A percentile compares a stretch with the other conserved stretches of the same genome.
These are phyloP conservation scores for Phialocephala sp. DNA, from an alignment of 2,329 filamentous ascomycete genomes.

Conservation along the genomic window DNA sequence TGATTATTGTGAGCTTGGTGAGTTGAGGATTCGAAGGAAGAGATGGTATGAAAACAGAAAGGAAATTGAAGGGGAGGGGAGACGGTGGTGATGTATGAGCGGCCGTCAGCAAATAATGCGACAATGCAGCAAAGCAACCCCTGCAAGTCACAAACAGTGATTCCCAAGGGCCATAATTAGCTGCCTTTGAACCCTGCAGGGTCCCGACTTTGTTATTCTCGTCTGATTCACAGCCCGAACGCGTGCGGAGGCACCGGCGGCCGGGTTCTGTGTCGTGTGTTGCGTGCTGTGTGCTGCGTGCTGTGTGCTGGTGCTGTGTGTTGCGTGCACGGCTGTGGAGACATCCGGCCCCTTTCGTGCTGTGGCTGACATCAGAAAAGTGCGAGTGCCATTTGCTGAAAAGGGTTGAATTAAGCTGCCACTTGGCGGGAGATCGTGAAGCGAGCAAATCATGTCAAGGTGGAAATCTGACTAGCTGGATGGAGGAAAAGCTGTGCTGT, in stretches of 20 bases:
- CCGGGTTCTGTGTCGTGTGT: neutral
- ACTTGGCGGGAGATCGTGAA: neutral
- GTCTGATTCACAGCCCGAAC: neutral
- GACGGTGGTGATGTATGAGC: constrained; percentile 8
- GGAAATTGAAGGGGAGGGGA: constrained; percentile 5
- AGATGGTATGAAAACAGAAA: neutral
- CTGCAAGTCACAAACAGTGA: constrained; percentile 1
- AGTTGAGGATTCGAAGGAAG: neutral
- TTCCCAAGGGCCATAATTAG: constrained; percentile 12
- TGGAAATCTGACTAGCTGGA: neutral
- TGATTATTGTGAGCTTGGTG: constrained; percentile 10
- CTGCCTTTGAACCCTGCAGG: neutral
- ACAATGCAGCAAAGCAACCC: neutral
- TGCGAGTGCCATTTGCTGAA: constrained; percentile 3
- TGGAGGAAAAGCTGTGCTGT: neutral
- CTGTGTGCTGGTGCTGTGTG: neutral
- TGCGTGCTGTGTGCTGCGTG: neutral
- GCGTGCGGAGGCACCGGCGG: neutral
- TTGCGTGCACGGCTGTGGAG: neutral
- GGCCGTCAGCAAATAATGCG: constrained; percentile 8
- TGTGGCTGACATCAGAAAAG: neutral
- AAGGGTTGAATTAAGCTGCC: neutral
- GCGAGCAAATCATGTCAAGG: constrained; percentile 2
- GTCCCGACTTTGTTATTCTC: neutral
- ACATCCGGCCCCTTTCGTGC: neutral